These are phyloP conservation scores for Termitomyces sp. DNA, from an alignment of 768 basidiomycete genomes.

Conservation along the genomic window DNA sequence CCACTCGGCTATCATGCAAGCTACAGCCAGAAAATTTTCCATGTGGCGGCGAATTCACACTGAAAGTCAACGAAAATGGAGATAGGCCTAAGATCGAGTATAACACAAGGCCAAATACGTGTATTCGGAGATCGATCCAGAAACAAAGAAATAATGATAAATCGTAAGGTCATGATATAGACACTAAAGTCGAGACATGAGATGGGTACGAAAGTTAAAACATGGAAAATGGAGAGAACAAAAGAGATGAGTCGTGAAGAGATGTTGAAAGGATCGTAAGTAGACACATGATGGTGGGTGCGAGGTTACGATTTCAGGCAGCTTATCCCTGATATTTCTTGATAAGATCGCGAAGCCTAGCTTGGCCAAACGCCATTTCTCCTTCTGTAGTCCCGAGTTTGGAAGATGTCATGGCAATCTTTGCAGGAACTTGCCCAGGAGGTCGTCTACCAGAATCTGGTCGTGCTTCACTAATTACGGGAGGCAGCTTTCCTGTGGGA, in stretches of 20 bases:
- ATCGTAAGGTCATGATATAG: conserved; percentile 5
- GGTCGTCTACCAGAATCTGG: conserved; percentile 7
- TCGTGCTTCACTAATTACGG: conserved; percentile 28
- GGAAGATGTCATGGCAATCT: conserved; percentile 18
- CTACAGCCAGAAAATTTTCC: too few relatives aligned
- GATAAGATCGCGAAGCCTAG: conserved; percentile 71
- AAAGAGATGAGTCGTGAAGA: neutral
- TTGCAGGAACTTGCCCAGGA: conserved; percentile 9
- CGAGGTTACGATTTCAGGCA: conserved; percentile 1
- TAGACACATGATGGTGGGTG: neutral
- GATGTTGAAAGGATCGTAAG: neutral
- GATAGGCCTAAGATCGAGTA: neutral
- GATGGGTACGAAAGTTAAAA: neutral
- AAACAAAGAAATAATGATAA: conserved; percentile 14
- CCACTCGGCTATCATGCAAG: too few relatives aligned
- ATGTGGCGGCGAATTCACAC: neutral
- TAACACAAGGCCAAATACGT: neutral
- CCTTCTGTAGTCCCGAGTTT: conserved; percentile 26
- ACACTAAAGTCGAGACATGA: neutral
- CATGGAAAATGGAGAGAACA: neutral
- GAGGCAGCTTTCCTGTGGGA: conserved; percentile 28
- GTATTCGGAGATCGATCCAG: neutral
- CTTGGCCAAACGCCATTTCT: conserved; percentile 74
- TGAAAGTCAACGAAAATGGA: neutral
- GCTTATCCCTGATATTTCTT: conserved; percentile 66